These are phyloP conservation scores for Sanghuangporus weigelae DNA, from an alignment of 1,284 basidiomycete species.

Conservation along the genomic window DNA sequence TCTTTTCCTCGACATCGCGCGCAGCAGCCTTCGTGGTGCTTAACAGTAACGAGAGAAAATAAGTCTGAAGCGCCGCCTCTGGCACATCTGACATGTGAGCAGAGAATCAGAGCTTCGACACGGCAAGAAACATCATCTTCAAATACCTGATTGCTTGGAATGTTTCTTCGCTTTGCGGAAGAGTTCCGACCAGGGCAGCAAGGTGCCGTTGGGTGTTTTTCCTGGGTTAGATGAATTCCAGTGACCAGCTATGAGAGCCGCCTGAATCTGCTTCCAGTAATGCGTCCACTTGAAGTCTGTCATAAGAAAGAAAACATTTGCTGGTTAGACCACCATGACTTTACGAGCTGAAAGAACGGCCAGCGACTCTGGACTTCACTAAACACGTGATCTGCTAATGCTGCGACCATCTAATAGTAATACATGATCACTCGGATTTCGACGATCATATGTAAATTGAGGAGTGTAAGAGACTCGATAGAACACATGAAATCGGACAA, in stretches of 20 bases:
- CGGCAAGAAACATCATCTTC: not conserved
- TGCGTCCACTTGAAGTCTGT: constrained; percentile 56
- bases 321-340: not conserved
- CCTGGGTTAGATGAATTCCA: constrained; percentile 62
- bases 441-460: too few relatives aligned
- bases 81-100: constrained; percentile 52
- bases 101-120: not conserved
- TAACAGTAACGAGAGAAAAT: constrained; percentile 56
- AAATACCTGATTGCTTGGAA: constrained; percentile 33
- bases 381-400: too few relatives aligned
- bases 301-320: constrained; percentile 23
- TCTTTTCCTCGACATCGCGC: constrained; percentile 37
- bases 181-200: constrained; percentile 74
- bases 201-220: constrained; percentile 50
- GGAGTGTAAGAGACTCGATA: too few relatives aligned
- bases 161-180: constrained; percentile 89
- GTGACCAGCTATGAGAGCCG: constrained; percentile 59
- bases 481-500: not conserved
- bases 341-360: not conserved
- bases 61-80: constrained; percentile 62
- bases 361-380: not conserved
- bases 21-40: constrained; percentile 33
- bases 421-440: too few relatives aligned
- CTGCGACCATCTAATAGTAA: too few relatives aligned
- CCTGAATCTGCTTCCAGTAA: constrained; percentile 69